Evolutionary conservation across 176 grass and related monocot species (phyloP), one percentile per base, ranked within the genome.

Genomic region (Poa annua): DNA sequence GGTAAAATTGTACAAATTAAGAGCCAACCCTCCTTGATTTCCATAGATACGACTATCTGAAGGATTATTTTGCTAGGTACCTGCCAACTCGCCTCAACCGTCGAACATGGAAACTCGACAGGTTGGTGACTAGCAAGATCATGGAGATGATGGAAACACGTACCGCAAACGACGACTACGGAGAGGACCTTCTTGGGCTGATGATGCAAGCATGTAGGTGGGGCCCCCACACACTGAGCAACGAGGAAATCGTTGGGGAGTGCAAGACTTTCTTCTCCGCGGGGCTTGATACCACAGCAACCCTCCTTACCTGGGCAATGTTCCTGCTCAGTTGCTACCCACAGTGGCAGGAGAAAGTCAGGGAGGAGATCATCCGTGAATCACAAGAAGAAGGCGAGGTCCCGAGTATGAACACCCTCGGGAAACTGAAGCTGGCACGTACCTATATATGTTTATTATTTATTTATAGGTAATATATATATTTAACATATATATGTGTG

Each of bases 251-350:
- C 15, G 64, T 91, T n/a, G 89, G 84, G 7, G 82, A 91, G 65
- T 88, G 85, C 82, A 91, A 91, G 82, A 88, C 85, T n/a, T 91
- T 91, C 81, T 91, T 81, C 64, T 52, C 61, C 22, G 89, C 89
- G 1, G 89, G 89, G 21, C 66, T 85, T 6, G 82, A 88, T 1
- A 88, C 82, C 4, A 88, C 78, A 0, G 26, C 89, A 4, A 62
- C 70, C 0, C 80, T 74, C 35, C 82, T 91, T 4, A 29, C 80
- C 45, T 91, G 89, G 89, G 48, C 64, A 7, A 86, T 86, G 56
- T 88, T 88, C 66, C 56, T 92, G 50, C 61, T 92, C 57, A 67
- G 83, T 42, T 57, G 65, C 47, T 68, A 91, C 66, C 78, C 54
- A 0, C 13, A 86, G 0, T 92, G 90, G 90, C 90, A 92, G 79